Percentiles rank a stretch among this genome's conserved stretches.
Conservation (phyloP, 768 basidiomycete species). For the Termitomyces sp. region DNA sequence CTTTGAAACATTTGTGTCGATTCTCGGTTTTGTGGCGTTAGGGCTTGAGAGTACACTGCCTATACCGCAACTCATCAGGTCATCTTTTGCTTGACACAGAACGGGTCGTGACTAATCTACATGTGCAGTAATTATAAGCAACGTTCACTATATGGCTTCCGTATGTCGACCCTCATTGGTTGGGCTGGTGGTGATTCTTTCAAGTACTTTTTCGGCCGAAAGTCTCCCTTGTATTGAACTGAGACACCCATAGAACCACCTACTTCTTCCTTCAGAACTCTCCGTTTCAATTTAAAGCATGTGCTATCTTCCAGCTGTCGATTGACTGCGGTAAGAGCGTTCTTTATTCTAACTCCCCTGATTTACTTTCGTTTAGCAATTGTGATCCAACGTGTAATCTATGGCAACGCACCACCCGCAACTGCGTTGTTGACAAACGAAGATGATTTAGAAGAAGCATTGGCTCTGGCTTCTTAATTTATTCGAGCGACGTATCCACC, state of each 20-base stretch:
- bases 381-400: constrained; percentile 64
- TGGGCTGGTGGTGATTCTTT: constrained; percentile 83
- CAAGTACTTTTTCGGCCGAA: constrained; percentile 46
- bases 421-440: constrained; percentile 45
- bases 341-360: background rate
- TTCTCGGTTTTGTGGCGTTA: constrained; percentile 71
- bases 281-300: constrained; percentile 77
- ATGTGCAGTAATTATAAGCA: constrained; percentile 65
- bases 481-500: background rate
- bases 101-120: background rate
- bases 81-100: constrained; percentile 7
- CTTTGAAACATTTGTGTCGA: constrained; percentile 49
- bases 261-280: constrained; percentile 76
- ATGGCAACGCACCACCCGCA: constrained; percentile 64
- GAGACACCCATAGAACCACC: constrained; percentile 41
- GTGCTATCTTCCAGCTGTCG: constrained; percentile 79
- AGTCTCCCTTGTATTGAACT: constrained; percentile 1
- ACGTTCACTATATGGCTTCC: constrained; percentile 78
- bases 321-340: constrained; percentile 60
- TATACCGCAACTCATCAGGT: constrained; percentile 80
- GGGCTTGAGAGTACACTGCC: constrained; percentile 86
- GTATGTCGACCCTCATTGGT: constrained; percentile 74
- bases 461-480: constrained; percentile 41
- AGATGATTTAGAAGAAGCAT: constrained; percentile 71
- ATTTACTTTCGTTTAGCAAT: constrained; percentile 44